Conservation (phyloP, 2,329 filamentous ascomycete species). For the Raffaelea albimanens region DNA sequence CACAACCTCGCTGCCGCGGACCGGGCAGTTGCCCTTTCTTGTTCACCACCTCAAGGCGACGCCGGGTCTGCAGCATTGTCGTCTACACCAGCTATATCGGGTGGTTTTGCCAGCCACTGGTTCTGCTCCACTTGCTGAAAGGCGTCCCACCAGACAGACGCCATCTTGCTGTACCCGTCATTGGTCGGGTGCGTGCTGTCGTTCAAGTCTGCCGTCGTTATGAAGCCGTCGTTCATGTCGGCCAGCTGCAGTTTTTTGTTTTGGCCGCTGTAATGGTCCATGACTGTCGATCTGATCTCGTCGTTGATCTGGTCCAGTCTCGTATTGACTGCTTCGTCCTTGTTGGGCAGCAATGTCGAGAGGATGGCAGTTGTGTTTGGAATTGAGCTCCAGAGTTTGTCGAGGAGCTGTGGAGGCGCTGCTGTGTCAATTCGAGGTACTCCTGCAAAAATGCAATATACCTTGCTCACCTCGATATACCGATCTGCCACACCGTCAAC, state of each 20-base stretch:
- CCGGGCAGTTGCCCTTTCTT: neutral
- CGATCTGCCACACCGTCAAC: constrained; percentile 10
- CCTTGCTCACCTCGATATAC: neutral
- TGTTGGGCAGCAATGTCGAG: constrained; percentile 1
- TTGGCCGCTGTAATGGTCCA: neutral
- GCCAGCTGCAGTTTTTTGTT: neutral
- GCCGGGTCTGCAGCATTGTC: neutral
- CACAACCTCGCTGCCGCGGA: neutral
- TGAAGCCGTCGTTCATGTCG: constrained; percentile 1
- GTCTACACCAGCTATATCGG: neutral
- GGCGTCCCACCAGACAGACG: constrained; percentile 1
- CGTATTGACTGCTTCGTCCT: neutral
- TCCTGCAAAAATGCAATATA: neutral
- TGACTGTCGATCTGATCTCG: neutral
- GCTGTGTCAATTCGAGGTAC: neutral
- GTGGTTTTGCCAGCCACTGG: neutral
- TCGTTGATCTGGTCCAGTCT: neutral
- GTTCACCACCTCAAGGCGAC: neutral
- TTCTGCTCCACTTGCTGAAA: neutral
- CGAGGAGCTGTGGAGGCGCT: neutral
- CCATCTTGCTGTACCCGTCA: constrained; percentile 2
- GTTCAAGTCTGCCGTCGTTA: neutral
- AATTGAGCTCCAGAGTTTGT: neutral
- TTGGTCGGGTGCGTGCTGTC: constrained; percentile 3
- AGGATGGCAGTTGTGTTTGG: neutral